Conservation (phyloP, 352 stramenopile species). For the Globisporangium polare region DNA sequence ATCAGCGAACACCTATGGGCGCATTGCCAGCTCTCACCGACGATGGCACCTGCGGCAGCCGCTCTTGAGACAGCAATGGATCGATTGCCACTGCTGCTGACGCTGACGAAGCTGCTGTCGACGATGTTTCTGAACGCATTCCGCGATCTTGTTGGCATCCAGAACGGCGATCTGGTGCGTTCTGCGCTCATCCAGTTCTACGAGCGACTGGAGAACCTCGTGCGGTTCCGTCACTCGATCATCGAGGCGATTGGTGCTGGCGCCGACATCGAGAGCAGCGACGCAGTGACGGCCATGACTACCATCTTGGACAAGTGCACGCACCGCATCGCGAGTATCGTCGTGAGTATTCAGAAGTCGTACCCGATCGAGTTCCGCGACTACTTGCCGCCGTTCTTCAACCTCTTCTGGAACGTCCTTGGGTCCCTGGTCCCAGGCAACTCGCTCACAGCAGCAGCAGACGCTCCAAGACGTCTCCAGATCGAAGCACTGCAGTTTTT, state of each 20-base stretch:
- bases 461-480: conserved; percentile 35
- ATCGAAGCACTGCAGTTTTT: conserved; percentile 82
- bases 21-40: conserved; percentile 13
- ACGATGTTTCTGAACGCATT: conserved; percentile 72
- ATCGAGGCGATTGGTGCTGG: conserved; percentile 1
- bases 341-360: conserved; percentile 70
- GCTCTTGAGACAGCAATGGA: conserved; percentile 16
- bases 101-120: conserved; percentile 61
- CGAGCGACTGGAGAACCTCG: conserved; percentile 59
- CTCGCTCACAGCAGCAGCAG: conserved; percentile 2
- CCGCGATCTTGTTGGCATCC: conserved; percentile 46
- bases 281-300: not conserved
- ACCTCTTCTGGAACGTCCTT: conserved; percentile 63
- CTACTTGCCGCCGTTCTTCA: conserved; percentile 63
- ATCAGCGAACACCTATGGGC: conserved; percentile 30
- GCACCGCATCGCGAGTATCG: conserved; percentile 54
- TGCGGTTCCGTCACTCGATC: conserved; percentile 33
- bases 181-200: conserved; percentile 65
- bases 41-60: conserved; percentile 12
- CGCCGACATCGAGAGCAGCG: not conserved
- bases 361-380: conserved; percentile 84
- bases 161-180: conserved; percentile 54
- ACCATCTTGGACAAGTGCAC: conserved; percentile 56
- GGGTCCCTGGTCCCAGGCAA: conserved; percentile 20
- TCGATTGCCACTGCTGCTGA: conserved; percentile 39